Percentiles rank a stretch among this genome's conserved stretches.
phyloP scores from a whole-genome alignment of 2,329 filamentous ascomycete genomes.

The Colletotrichum somersetense region DNA sequence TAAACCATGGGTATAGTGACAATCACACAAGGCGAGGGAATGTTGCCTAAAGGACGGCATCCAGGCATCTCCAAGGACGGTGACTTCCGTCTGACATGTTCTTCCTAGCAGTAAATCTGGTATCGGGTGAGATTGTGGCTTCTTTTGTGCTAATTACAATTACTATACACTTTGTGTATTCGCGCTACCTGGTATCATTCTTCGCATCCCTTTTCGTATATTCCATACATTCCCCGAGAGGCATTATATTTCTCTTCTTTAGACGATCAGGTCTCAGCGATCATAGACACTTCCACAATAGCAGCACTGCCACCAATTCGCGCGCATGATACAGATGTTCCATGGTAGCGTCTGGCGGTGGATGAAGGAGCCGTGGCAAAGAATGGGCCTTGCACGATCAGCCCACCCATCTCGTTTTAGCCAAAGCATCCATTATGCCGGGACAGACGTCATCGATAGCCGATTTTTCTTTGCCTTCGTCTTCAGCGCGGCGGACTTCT shows the following conservation, averaged over 20 bases:
- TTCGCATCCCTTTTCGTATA: slow-evolving; percentile 19
- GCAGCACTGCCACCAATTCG: not conserved
- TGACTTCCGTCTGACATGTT: no score
- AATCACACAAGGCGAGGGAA: not conserved
- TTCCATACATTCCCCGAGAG: slow-evolving; percentile 8
- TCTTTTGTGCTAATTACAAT: slow-evolving; percentile 16
- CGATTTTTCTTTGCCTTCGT: slow-evolving; percentile 61
- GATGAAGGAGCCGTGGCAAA: not conserved
- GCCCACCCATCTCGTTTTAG: not conserved
- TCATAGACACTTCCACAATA: not conserved
- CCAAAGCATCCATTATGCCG: slow-evolving; percentile 7
- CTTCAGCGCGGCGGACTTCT: slow-evolving; percentile 55
- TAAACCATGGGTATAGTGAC: no score
- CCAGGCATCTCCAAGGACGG: not conserved
- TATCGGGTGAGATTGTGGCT: not conserved
- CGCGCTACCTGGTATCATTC: slow-evolving; percentile 24
- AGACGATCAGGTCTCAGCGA: not conserved
- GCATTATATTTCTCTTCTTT: not conserved
- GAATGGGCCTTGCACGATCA: not conserved
- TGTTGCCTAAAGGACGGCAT: not conserved
- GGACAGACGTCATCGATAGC: slow-evolving; percentile 50
- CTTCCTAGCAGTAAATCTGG: not conserved
- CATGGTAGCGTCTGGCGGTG: not conserved
- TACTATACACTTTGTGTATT: slow-evolving; percentile 11
- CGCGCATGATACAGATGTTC: not conserved